Base-by-base conservation (phyloP, 768 basidiomycete genomes). In the Lactarius sp. region DNA sequence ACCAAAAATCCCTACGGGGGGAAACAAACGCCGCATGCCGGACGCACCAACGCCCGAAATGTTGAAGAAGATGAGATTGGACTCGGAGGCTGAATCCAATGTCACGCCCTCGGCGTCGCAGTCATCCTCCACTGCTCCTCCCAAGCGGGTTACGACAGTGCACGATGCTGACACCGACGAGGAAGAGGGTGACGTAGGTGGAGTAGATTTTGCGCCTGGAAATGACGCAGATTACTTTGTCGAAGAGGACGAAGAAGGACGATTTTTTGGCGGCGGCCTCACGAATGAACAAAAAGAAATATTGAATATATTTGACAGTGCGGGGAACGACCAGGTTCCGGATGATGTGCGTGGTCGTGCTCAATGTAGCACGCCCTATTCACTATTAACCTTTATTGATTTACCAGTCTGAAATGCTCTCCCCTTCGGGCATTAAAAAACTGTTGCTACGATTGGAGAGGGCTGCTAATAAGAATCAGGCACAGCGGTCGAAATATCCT, bases 241-340 rank as follows among this genome's bases (percentile, higher is more conserved):
- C 4, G 95, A 96, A 69, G 94, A 95, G 74, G 94, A 95, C 70
- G 91, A 89, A 27, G 93, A 94, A 69, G 94, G 92, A 0, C 81
- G 94, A 12, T 95, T 96, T 76, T 96, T 87, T 70, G 97, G 97
- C 44, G 94, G 95, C 1, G 97, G 97, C 2, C 77, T 99, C 65
- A 95, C 93, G 2, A 82, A 80, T 44, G 89, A 94, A 72, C 97
- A 99, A 77, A 95, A 98, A 72, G 87, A 94, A 61, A 98, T 99
- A 44, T 72, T 99, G 61, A 93, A 91, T 68, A 95, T 99, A 63
- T 96, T 99, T 73, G 96, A 98, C 69, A 81, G 77, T 56, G 82
- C 85, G 6, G 84, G 80, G 51, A 83, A 81, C 9, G 84, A 86
- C 47, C 85, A 81, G 20, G 80, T 77, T 18, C 79, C 82, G 49